These are phyloP conservation scores for Chlamydomonas incerta DNA, from an alignment of 139 green algal genomes.

Conservation along the genomic window DNA sequence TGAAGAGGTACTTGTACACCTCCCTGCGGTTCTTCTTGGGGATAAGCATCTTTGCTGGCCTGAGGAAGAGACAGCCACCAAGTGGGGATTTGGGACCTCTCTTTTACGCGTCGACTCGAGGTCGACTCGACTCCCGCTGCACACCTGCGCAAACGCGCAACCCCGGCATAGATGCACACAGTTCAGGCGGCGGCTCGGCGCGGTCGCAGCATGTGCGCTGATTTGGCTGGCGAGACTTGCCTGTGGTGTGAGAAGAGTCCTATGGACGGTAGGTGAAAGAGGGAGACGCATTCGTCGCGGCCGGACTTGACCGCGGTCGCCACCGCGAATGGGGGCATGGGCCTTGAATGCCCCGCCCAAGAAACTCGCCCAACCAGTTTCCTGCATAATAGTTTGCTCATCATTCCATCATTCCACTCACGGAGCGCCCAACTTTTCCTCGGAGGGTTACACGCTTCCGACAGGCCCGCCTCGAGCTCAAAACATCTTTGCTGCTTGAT, in stretches of 20 bases:
- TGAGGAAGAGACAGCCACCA: conserved; percentile 41
- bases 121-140: conserved; percentile 93
- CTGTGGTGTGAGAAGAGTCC: conserved; percentile 50
- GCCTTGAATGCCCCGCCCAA: no score
- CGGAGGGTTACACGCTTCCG: no score
- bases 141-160: conserved; percentile 13
- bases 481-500: no score
- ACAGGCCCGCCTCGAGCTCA: no score
- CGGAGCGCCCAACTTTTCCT: no score
- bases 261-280: conserved; percentile 26
- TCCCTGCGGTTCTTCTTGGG: conserved; percentile 98
- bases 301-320: background rate
- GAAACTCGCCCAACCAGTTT: no score
- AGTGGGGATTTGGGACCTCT: conserved; percentile 58
- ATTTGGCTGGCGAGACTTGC: background rate
- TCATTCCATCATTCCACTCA: no score
- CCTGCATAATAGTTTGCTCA: no score
- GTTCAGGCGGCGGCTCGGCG: background rate
- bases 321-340: background rate
- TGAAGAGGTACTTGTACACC: conserved; percentile 99
- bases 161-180: background rate
- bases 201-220: background rate
- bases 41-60: conserved; percentile 92
- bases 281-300: background rate
- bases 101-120: conserved; percentile 87